A percentile compares a stretch with the other conserved stretches of the same genome.
Evolutionary conservation across 2,329 filamentous ascomycete genomes (phyloP).

Genomic region (Metarhizium robertsii): DNA sequence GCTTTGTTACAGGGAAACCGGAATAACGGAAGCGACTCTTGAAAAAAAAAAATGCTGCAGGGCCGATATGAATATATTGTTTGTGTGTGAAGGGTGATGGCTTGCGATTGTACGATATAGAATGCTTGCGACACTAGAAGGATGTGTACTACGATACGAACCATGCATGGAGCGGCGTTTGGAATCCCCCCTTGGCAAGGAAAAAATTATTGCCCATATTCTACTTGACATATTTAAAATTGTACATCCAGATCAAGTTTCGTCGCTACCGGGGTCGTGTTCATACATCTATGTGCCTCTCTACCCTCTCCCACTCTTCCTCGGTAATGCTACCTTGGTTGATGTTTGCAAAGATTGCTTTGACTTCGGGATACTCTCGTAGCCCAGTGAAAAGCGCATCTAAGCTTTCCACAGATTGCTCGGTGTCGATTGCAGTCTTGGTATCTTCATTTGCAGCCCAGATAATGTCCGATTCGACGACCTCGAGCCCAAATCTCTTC

Average conservation of each 20-base stretch:
- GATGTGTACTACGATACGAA: not conserved
- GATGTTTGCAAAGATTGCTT: conserved; percentile 70
- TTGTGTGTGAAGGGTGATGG: not conserved
- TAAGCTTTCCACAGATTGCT: conserved; percentile 46
- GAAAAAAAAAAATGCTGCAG: not conserved
- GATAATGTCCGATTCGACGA: conserved; percentile 70
- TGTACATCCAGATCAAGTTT: not conserved
- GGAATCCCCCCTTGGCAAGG: not conserved
- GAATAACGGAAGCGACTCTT: conserved; percentile 15
- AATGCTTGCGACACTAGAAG: not conserved
- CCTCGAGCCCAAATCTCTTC: conserved; percentile 52
- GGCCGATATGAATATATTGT: not conserved
- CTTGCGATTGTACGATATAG: conserved; percentile 5
- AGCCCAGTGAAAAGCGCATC: conserved; percentile 49
- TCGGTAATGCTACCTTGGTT: conserved; percentile 40
- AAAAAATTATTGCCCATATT: not conserved
- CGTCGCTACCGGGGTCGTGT: not conserved
- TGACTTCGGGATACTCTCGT: conserved; percentile 62
- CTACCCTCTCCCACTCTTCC: conserved; percentile 44
- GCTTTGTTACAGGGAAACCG: conserved; percentile 14
- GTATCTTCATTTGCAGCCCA: conserved; percentile 81
- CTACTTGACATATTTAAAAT: not conserved
- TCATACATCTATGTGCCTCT: conserved; percentile 41
- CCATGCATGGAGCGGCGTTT: not conserved
- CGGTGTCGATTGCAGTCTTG: conserved; percentile 51